Conservation (phyloP, 2,329 filamentous ascomycete genomes). For the Claviceps humidiphila region DNA sequence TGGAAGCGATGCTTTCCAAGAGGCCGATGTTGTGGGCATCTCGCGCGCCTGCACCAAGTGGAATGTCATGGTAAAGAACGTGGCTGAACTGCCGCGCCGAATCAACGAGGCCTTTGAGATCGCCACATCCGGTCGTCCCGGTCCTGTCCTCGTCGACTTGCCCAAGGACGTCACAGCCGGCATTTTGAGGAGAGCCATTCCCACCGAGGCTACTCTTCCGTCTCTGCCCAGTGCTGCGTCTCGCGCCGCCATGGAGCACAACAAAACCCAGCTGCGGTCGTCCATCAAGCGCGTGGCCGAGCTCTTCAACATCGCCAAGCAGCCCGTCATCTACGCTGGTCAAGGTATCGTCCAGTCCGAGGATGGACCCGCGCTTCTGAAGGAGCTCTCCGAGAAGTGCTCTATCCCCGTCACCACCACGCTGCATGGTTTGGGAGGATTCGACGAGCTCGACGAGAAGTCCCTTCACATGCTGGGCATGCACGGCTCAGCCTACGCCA, state of each 20-base stretch:
- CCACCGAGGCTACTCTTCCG: constrained; percentile 59
- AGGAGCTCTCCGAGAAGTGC: constrained; percentile 78
- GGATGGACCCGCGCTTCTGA: constrained; percentile 66
- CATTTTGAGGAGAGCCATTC: constrained; percentile 72
- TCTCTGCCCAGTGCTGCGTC: constrained; percentile 77
- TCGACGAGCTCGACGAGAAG: constrained; percentile 87
- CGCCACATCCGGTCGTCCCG: constrained; percentile 83
- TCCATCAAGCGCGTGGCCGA: constrained; percentile 67
- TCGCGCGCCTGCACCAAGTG: constrained; percentile 94
- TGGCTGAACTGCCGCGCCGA: constrained; percentile 79
- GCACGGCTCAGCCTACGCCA: constrained; percentile 94
- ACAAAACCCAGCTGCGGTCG: constrained; percentile 55
- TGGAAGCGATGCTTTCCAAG: constrained; percentile 93
- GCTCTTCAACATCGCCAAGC: constrained; percentile 79
- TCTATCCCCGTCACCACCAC: constrained; percentile 93
- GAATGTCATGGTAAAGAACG: constrained; percentile 97
- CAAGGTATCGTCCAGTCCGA: constrained; percentile 74
- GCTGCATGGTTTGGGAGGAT: constrained; percentile 82
- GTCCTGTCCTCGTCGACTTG: constrained; percentile 87
- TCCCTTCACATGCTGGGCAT: constrained; percentile 97
- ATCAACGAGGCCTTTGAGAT: constrained; percentile 99
- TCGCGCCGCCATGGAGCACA: constrained; percentile 61
- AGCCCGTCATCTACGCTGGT: constrained; percentile 89
- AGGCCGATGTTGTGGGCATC: constrained; percentile 89
- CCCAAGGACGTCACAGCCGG: constrained; percentile 93